Conservation (phyloP, 2,329 filamentous ascomycete species). For the Xylaria polymorpha region DNA sequence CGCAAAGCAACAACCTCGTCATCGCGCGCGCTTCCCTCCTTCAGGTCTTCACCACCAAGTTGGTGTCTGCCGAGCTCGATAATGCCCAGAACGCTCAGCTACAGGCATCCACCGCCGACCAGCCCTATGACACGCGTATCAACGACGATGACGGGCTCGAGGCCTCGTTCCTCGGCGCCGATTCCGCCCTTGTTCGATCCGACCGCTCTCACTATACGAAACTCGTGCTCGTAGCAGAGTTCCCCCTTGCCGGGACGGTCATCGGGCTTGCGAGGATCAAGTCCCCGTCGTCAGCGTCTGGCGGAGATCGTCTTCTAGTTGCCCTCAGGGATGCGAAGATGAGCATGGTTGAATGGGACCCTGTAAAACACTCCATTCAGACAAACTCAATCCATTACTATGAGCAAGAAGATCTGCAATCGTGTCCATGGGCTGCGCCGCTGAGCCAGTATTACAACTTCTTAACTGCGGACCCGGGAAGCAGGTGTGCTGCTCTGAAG, state of each 20-base stretch:
- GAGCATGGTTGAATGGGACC: conserved; percentile 93
- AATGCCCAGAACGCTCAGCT: conserved; percentile 53
- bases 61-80: conserved; percentile 72
- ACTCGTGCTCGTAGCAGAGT: conserved; percentile 86
- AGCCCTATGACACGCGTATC: conserved; percentile 63
- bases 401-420: conserved; percentile 89
- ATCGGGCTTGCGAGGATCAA: conserved; percentile 85
- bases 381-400: conserved; percentile 98
- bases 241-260: conserved; percentile 83
- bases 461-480: conserved; percentile 88
- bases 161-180: conserved; percentile 72
- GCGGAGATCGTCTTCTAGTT: conserved; percentile 84
- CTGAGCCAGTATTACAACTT: conserved; percentile 82
- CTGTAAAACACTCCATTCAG: conserved; percentile 78
- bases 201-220: conserved; percentile 77
- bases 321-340: conserved; percentile 92
- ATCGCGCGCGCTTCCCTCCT: conserved; percentile 93
- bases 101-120: conserved; percentile 56
- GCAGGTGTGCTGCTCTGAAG: conserved; percentile 92
- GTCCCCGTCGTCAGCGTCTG: conserved; percentile 76
- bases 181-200: conserved; percentile 69
- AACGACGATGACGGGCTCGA: conserved; percentile 73
- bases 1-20: conserved; percentile 83
- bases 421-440: conserved; percentile 82
- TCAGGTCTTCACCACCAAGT: conserved; percentile 85